These are phyloP conservation scores for Luffa acutangula DNA, from an alignment of 306 rosid species.

Conservation along the genomic window DNA sequence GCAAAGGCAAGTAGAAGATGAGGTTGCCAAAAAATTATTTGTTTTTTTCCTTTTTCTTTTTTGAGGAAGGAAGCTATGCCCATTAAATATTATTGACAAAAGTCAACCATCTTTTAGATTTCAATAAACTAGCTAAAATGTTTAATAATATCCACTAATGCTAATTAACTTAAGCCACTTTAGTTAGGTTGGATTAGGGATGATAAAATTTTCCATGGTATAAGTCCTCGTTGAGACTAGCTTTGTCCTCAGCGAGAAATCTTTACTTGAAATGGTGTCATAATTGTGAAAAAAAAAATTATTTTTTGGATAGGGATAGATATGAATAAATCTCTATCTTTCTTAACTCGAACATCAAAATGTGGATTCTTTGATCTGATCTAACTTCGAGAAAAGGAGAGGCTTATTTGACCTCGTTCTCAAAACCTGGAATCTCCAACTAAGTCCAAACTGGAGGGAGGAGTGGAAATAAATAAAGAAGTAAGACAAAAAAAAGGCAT, in stretches of 20 bases:
- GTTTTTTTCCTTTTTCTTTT: background rate
- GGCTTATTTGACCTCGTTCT: background rate
- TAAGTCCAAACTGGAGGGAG: too few relatives aligned
- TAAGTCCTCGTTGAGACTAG: background rate
- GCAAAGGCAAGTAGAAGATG: background rate
- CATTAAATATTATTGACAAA: background rate
- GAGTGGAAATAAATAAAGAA: background rate
- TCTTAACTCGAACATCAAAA: background rate
- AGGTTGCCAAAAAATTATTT: background rate
- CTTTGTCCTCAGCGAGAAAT: background rate
- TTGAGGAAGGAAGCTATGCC: background rate
- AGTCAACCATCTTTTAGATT: background rate
- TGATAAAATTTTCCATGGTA: fast-evolving
- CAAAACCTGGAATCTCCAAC: background rate
- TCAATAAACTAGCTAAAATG: background rate
- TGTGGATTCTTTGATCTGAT: background rate
- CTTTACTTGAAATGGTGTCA: background rate
- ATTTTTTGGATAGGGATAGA: background rate
- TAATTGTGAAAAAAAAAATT: background rate
- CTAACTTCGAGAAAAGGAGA: background rate
- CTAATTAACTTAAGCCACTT: background rate
- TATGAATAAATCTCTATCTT: background rate
- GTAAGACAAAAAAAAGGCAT: background rate
- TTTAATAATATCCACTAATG: background rate
- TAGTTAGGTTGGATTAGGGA: background rate